phyloP scores from a whole-genome alignment of 441 rosid genomes.

The Raphanus hybrid region DNA sequence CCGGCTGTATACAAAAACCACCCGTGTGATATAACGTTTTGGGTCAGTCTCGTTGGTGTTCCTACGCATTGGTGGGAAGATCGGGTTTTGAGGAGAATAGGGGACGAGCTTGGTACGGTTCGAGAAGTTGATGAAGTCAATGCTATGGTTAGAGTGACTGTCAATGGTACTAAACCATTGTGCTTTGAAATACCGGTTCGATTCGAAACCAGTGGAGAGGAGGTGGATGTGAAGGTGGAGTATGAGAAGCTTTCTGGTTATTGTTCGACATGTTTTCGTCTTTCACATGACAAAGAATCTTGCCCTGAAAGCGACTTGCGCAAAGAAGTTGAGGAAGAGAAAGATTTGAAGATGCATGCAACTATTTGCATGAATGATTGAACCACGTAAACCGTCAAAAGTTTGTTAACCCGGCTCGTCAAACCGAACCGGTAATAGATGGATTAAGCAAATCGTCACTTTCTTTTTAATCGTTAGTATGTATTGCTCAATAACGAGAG shows the following conservation, averaged over 20 bases:
- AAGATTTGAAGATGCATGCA: background rate
- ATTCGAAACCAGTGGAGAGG: background rate
- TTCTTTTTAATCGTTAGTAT: background rate
- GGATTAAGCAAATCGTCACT: background rate
- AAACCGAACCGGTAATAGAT: background rate
- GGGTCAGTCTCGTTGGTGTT: background rate
- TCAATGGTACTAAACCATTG: background rate
- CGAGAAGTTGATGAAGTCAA: slow-evolving; percentile 2
- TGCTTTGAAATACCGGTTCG: background rate
- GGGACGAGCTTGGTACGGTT: background rate
- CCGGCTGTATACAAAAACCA: background rate
- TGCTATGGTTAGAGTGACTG: background rate
- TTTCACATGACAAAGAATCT: background rate
- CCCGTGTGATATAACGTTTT: background rate
- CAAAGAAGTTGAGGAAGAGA: background rate
- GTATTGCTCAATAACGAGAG: background rate
- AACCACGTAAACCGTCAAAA: background rate
- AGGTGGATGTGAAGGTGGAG: background rate
- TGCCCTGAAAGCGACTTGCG: background rate
- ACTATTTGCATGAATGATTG: background rate
- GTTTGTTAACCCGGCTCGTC: background rate
- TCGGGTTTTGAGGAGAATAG: slow-evolving; percentile 8
- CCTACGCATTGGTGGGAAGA: background rate
- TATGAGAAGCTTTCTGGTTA: background rate
- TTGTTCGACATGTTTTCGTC: background rate